phyloP scores from a whole-genome alignment of 2,329 filamentous ascomycete species.

The Cercospora nicotianae region DNA sequence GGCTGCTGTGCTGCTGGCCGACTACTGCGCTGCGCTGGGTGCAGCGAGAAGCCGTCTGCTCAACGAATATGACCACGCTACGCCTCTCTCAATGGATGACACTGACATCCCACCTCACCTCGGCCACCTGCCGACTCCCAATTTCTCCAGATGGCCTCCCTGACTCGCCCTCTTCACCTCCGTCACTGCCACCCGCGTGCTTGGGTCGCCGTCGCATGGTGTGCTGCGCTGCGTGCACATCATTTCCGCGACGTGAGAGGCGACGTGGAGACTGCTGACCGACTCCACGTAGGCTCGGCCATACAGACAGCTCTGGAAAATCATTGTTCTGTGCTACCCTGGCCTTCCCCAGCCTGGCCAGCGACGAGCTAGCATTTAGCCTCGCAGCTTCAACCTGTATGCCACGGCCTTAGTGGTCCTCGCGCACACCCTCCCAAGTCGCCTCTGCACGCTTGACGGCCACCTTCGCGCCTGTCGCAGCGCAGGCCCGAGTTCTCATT shows the following conservation, averaged over 20 bases:
- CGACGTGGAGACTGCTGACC: slow-evolving; percentile 16
- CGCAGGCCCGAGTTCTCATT: slow-evolving; percentile 16
- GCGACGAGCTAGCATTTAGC: slow-evolving; percentile 19
- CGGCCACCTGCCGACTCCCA: background rate
- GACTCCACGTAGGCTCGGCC: slow-evolving; percentile 20
- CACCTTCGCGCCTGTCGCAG: background rate
- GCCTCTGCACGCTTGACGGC: background rate
- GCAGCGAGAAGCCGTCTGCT: background rate
- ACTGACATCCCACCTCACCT: background rate
- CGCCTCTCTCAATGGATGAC: background rate
- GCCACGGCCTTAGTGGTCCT: background rate
- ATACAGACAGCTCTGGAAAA: slow-evolving; percentile 22
- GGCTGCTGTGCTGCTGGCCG: background rate
- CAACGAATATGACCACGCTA: background rate
- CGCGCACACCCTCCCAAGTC: background rate
- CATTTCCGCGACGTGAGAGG: slow-evolving; percentile 3
- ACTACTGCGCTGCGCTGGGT: background rate
- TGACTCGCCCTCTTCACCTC: background rate
- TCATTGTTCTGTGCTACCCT: slow-evolving; percentile 15
- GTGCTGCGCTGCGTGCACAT: background rate
- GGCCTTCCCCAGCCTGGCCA: slow-evolving; percentile 23
- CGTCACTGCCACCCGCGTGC: background rate
- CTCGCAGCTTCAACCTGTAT: slow-evolving; percentile 20
- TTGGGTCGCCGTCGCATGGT: background rate
- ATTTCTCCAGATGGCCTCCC: background rate